Evolutionary conservation across 371 early-diverging fungal species (phyloP).

Genomic region (Mortierella sp.): DNA sequence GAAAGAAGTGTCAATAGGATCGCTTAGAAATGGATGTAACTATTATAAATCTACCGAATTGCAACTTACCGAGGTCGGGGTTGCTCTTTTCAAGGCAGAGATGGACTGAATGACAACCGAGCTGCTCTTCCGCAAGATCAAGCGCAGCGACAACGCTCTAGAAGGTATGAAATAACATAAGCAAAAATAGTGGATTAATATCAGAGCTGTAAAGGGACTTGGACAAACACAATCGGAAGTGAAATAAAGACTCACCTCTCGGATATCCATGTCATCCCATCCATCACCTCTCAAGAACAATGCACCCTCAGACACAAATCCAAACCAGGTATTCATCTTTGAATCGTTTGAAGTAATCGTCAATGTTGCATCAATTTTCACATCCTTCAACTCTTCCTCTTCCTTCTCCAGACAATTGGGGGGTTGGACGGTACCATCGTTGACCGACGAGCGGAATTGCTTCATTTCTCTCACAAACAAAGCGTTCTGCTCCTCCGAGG

Average conservation of each 20-base stretch:
- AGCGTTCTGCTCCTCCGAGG: constrained; percentile 48
- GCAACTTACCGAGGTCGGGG: constrained; percentile 38
- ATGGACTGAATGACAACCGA: constrained; percentile 40
- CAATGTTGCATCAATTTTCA: constrained; percentile 51
- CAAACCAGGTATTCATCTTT: constrained; percentile 52
- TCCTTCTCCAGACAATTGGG: constrained; percentile 22
- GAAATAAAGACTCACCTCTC: constrained; percentile 19
- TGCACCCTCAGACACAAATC: constrained; percentile 44
- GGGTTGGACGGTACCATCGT: constrained; percentile 39
- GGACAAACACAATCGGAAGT: background rate
- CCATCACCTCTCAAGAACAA: constrained; percentile 52
- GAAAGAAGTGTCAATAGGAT: background rate
- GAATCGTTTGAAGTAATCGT: constrained; percentile 51
- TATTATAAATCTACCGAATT: background rate
- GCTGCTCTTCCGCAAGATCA: constrained; percentile 54
- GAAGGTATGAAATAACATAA: background rate
- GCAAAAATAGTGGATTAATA: background rate
- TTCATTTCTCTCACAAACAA: constrained; percentile 57
- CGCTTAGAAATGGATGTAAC: background rate
- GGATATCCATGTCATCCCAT: constrained; percentile 57
- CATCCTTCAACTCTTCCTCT: constrained; percentile 37
- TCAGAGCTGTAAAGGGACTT: background rate
- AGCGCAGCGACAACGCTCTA: constrained; percentile 55
- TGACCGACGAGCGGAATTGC: constrained; percentile 30
- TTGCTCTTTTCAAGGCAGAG: constrained; percentile 54